phyloP scores from a whole-genome alignment of 176 grass and related monocot species.

The Phragmites australis region DNA sequence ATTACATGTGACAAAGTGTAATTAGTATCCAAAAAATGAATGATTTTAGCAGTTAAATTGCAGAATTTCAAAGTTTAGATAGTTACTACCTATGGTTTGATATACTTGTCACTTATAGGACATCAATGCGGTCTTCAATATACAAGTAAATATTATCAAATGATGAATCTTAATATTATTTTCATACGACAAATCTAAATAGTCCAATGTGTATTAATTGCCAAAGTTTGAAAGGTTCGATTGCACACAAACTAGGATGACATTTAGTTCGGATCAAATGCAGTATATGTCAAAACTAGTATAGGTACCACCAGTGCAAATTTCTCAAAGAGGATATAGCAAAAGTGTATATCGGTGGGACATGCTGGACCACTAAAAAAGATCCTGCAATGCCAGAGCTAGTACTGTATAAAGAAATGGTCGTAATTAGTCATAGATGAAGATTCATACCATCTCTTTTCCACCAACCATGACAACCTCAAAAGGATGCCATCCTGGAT shows the following conservation, averaged over 20 bases:
- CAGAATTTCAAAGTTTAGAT: not conserved
- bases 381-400: too few relatives aligned
- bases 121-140: too few relatives aligned
- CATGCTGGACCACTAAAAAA: not conserved
- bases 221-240: not conserved
- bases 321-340: not conserved
- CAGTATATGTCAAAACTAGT: not conserved
- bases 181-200: too few relatives aligned
- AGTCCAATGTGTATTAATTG: not conserved
- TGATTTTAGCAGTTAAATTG: not conserved
- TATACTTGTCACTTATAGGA: too few relatives aligned
- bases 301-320: not conserved
- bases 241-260: not conserved
- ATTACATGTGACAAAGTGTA: not conserved
- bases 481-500: constrained; percentile 60
- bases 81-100: not conserved
- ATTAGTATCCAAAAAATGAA: not conserved
- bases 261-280: too few relatives aligned
- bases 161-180: not conserved
- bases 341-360: not conserved
- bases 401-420: not conserved
- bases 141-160: too few relatives aligned
- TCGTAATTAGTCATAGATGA: not conserved
- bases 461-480: constrained; percentile 38
- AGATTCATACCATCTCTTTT: constrained; percentile 31